Conservation (phyloP, 148 eudicot genomes). For the Cornus suecica region DNA sequence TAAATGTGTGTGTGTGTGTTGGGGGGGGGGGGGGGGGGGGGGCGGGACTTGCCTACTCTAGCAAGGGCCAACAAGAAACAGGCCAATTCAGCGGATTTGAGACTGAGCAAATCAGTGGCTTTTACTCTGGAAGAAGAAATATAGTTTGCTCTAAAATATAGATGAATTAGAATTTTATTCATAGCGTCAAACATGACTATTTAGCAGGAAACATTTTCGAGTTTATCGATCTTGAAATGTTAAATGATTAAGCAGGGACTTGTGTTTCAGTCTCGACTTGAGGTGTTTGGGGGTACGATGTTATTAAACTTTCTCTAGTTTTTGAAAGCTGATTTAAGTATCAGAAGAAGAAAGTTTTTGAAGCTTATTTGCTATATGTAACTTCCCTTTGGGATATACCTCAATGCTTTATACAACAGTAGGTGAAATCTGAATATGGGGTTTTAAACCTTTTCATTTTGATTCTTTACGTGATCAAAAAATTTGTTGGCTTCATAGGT, state of each 20-base stretch:
- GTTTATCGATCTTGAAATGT: background rate
- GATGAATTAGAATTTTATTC: too few relatives aligned
- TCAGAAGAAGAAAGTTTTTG: too few relatives aligned
- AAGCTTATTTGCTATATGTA: constrained; percentile 68
- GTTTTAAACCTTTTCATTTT: background rate
- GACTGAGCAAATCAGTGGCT: background rate
- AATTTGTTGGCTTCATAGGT: background rate
- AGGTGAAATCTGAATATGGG: background rate
- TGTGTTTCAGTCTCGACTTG: too few relatives aligned
- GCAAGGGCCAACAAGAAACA: background rate
- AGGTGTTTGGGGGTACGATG: constrained; percentile 45
- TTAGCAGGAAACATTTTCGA: background rate
- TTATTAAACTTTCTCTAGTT: constrained; percentile 75
- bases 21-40: too few relatives aligned
- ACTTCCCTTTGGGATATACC: background rate
- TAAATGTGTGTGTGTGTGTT: constrained; percentile 4
- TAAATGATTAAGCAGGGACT: background rate
- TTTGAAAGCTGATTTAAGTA: too few relatives aligned
- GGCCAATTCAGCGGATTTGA: background rate
- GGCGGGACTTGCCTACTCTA: background rate
- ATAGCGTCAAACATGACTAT: background rate
- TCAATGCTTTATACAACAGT: background rate
- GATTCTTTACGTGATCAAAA: background rate
- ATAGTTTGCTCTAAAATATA: too few relatives aligned
- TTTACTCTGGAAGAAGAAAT: background rate